phyloP scores from a whole-genome alignment of 257 asterid genomes.

The Solanum bulbocastanum region DNA sequence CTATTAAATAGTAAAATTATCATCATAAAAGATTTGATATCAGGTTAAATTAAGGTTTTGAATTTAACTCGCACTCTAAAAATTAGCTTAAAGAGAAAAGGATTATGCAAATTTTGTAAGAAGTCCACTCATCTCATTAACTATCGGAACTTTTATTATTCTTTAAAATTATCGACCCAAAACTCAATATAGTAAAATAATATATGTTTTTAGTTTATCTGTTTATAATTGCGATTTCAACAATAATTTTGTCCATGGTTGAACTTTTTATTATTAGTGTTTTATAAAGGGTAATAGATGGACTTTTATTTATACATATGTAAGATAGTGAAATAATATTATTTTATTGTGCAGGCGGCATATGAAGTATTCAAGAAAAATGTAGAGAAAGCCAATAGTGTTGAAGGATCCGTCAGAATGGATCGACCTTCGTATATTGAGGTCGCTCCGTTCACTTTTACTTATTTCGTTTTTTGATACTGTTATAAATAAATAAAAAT shows the following conservation, averaged over 20 bases:
- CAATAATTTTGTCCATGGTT: background rate
- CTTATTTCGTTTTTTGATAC: rapidly evolving
- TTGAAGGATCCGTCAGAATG: constrained; percentile 38
- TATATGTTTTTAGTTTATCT: background rate
- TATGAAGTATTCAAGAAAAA: constrained; percentile 58
- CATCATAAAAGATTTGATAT: no score
- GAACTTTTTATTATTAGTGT: background rate
- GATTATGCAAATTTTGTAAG: no score
- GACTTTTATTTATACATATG: background rate
- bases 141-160: rapidly evolving
- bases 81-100: rapidly evolving
- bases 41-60: no score
- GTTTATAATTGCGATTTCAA: background rate
- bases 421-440: constrained; percentile 60
- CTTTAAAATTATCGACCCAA: background rate
- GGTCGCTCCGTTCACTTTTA: constrained; percentile 15
- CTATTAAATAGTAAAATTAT: background rate
- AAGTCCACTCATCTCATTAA: background rate
- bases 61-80: no score
- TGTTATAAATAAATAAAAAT: rapidly evolving
- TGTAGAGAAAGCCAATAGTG: constrained; percentile 52
- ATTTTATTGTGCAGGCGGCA: constrained; percentile 27
- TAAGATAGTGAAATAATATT: background rate
- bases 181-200: background rate
- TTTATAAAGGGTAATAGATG: background rate